Evolutionary conservation across 768 basidiomycete species (phyloP), one percentile per base, ranked within the genome.

Genomic region (Sarcodon aspratus): DNA sequence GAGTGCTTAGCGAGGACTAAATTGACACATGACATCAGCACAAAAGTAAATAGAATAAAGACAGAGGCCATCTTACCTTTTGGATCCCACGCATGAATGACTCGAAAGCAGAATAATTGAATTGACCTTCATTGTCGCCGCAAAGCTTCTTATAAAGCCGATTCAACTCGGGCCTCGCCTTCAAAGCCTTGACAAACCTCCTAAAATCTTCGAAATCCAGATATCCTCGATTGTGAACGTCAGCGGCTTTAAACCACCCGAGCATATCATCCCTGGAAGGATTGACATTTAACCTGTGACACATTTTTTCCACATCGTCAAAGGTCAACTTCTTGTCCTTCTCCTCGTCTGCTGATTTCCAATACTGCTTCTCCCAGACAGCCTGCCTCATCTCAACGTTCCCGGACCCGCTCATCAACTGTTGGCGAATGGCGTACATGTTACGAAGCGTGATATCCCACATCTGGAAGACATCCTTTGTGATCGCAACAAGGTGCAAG

Each of bases 141-240:
- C 60, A 60, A 21, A 79, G 52, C 32, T 61, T 65, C 51, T 66
- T 66, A 62, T 82, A 85, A 7, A 96, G 63, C 0, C 68, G 58
- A 47, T 86, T 80, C 1, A 98, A 62, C 44, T 98, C 95, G 0
- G 86, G 82, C 12, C 95, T 79, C n/a, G 74, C 71, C 61, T 92
- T 94, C 49, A 96, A 74, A 33, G 80, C 62, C 58, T 83, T 86
- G 53, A 94, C 85, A 52, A 98, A 91, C 10, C 66, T 70, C 54
- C 85, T 82, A 62, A 95, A 97, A 49, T 81, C 83, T 1, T 69
- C 53, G 57, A 91, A 92, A 60, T 90, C 79, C 33, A 96, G 76
- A 52, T 73, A 78, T 0, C 75, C 77, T 1, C 70, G 70, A 1
- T 67, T 59, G 45, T 72, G 62, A 3, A 64, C 61, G 61, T 92